Evolutionary conservation across 1,284 basidiomycete genomes (phyloP), one percentile per base, ranked within the genome.

Genomic region (Phellopilus nigrolimitatus): DNA sequence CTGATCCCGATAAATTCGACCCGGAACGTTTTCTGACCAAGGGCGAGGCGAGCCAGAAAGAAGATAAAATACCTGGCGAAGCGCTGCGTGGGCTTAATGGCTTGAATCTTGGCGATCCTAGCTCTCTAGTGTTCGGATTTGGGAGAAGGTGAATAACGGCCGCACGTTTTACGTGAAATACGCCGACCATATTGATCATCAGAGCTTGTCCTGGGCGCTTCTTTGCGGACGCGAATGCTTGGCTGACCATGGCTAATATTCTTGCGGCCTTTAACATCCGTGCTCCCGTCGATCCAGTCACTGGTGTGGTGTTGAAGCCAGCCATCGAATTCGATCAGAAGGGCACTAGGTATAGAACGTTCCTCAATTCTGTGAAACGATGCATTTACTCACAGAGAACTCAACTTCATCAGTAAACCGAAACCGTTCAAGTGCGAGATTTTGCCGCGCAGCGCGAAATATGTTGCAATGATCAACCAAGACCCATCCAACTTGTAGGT

Each of bases 111-210:
- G 33, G 38, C n/a, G 53, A 55, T 22, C 49, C 53, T 1, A 43
- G 27, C 25, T 17, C 27, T 13, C 25, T 36, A 6, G 49, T 50
- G 5, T 55, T 50, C 33, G 49, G 53, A 5, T 50, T 30, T 30
- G 30, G 43, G 54, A 43, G 44, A 39, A 60, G 74, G 73, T 49
- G 69, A 70, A 70, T 71, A 68, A 54, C 68, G 68, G 43, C 66
- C 19, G 12, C 13, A 25, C 13, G 27, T 9, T 19, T 46, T 30
- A 6, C 66, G 66, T 4, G 66, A 67, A 37, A 61, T 67, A n/a
- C 19, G 8, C 41, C n/a, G 49, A 27, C n/a, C 21, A 15, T 7
- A 3, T 39, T 25, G 8, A 30, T 19, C 8, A 22, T 10, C 21
- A 62, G 61, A 33, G 53, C 51, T 24, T 62, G 61, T 42, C 61